A percentile compares a stretch with the other conserved stretches of the same genome.
Evolutionary conservation across 805 yeast species (phyloP).

Genomic region (Hanseniaspora meyeri): DNA sequence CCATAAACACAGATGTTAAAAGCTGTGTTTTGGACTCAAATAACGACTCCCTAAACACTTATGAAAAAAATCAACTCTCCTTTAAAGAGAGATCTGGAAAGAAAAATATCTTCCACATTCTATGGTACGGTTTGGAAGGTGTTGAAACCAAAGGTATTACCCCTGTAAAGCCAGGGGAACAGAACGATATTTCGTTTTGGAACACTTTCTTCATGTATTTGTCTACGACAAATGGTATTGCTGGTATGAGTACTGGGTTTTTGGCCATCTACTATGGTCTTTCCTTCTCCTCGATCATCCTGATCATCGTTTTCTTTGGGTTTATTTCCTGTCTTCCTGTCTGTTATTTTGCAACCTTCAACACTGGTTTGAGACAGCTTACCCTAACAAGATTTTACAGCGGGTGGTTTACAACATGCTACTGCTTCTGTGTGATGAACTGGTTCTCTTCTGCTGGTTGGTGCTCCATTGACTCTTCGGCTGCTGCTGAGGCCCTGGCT

Average conservation of each 20-base stretch:
- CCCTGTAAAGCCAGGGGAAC: constrained; percentile 59
- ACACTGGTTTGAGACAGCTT: constrained; percentile 86
- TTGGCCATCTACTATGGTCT: constrained; percentile 52
- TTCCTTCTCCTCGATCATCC: constrained; percentile 59
- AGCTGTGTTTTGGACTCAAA: not conserved
- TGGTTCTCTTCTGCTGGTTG: constrained; percentile 83
- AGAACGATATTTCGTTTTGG: not conserved
- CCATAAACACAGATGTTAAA: not conserved
- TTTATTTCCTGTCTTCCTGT: constrained; percentile 64
- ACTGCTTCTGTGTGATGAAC: constrained; percentile 60
- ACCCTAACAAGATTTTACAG: constrained; percentile 61
- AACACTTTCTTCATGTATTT: constrained; percentile 71
- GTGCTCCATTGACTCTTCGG: constrained; percentile 87
- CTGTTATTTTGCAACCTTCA: constrained; percentile 70
- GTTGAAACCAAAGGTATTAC: constrained; percentile 8
- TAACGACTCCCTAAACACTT: not conserved
- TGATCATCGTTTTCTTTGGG: constrained; percentile 60
- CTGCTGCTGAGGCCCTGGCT: constrained; percentile 71
- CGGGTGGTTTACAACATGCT: constrained; percentile 61
- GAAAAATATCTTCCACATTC: constrained; percentile 53
- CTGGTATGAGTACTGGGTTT: constrained; percentile 69
- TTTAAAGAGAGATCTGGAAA: not conserved
- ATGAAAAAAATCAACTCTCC: not conserved
- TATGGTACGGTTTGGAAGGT: constrained; percentile 63
- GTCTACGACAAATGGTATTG: constrained; percentile 77